Percentiles rank a stretch among this genome's conserved stretches.
Conservation (phyloP, 1,284 basidiomycete species). For the Sparassis latifolia region DNA sequence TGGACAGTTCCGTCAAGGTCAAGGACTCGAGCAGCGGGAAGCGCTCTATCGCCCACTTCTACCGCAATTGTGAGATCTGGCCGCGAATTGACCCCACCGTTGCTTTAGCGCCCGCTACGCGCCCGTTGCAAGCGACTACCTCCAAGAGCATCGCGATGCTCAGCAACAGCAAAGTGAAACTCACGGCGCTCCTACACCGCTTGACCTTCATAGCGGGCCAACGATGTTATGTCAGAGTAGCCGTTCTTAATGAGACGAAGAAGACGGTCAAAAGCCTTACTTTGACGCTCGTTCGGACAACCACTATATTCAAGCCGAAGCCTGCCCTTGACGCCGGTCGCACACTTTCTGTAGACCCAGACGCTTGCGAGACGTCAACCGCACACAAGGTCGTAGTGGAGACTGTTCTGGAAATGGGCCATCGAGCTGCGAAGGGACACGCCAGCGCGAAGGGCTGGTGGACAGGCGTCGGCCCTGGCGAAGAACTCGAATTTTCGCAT, state of each 20-base stretch:
- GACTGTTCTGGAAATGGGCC: slow-evolving; percentile 59
- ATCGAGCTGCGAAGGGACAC: slow-evolving; percentile 55
- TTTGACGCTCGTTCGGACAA: slow-evolving; percentile 67
- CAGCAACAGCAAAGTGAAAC: slow-evolving; percentile 54
- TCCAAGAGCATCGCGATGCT: slow-evolving; percentile 59
- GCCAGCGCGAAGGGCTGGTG: slow-evolving; percentile 87
- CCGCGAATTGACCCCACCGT: slow-evolving; percentile 69
- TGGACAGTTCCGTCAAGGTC: slow-evolving; percentile 68
- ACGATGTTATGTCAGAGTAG: slow-evolving; percentile 67
- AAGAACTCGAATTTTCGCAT: slow-evolving; percentile 56
- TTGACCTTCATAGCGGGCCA: slow-evolving; percentile 85
- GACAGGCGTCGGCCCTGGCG: slow-evolving; percentile 68
- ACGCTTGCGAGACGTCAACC: slow-evolving; percentile 55
- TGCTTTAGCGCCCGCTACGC: slow-evolving; percentile 56
- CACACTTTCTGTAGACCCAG: slow-evolving; percentile 32
- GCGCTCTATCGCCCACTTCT: slow-evolving; percentile 88
- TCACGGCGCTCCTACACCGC: slow-evolving; percentile 73
- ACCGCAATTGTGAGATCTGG: slow-evolving; percentile 80
- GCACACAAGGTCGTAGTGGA: slow-evolving; percentile 63
- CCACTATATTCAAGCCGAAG: slow-evolving; percentile 60
- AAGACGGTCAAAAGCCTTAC: slow-evolving; percentile 68
- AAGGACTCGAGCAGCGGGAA: slow-evolving; percentile 57
- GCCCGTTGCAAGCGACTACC: slow-evolving; percentile 56
- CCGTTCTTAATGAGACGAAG: slow-evolving; percentile 68
- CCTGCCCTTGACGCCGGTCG: slow-evolving; percentile 35